Base-by-base conservation (phyloP, 192 early-diverging fungal species). In the Umbelopsis isabellina region DNA sequence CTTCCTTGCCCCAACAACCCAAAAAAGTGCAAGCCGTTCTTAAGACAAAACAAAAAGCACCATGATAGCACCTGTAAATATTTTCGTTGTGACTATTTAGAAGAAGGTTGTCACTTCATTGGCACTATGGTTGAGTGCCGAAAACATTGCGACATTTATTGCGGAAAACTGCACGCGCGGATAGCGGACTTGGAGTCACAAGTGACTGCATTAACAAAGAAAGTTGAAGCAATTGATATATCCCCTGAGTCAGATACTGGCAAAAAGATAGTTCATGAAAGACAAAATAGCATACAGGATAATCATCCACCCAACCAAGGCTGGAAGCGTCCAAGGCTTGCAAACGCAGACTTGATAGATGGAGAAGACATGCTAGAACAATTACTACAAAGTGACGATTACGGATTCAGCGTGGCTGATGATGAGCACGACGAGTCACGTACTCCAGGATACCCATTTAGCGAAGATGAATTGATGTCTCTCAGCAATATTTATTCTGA, bases 51-150 rank as follows among this genome's bases (percentile, higher is more conserved):
- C 20, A 49, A 37, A 30, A 46, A 68, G 4, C 45, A 49, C 4
- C 78, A 80, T 49, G 74, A 76, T 20, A 51, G 35, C 23, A 27
- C 50, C 44, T 80, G 78, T 53, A 55, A 52, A 64, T 80, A 74
- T 23, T 80, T 69, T 53, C 37, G 25, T 12, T 80, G 78, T 48
- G 46, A 64, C 11, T 80, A 69, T 49, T 55, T 49, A 7, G 41
- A 25, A 22, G 71, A 73, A 67, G 78, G 78, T 3, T 80, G 78
- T 50, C 18, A 67, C 3, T 80, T 76, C 46, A 18, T 75, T 9
- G 78, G 70, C 5, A 80, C 73, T 6, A 49, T 69, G 30, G 20
- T 47, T 13, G 71, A 80, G 41, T 21, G n/a, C 33, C 46, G 46
- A 35, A 45, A 11, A 13, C 78, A 80, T 44, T 55, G 55, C 21